These are phyloP conservation scores for Pseudotulostoma volvatum DNA, from an alignment of 495 filamentous ascomycete genomes.

Conservation along the genomic window DNA sequence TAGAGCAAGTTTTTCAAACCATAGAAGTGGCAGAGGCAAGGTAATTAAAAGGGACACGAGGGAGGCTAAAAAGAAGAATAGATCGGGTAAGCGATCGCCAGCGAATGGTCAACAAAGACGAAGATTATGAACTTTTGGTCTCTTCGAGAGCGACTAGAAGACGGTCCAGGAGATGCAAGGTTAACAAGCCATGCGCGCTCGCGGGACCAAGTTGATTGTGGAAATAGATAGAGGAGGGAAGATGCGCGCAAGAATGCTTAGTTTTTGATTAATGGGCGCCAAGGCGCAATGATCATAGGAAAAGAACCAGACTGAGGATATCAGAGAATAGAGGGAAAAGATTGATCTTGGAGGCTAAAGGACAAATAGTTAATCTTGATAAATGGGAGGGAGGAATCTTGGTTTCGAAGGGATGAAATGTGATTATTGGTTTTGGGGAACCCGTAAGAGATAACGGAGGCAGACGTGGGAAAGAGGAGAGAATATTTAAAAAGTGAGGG, in stretches of 20 bases:
- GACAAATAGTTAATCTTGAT: too few species aligned
- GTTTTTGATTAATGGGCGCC: too few species aligned
- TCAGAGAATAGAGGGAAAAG: not conserved
- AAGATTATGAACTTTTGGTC: too few species aligned
- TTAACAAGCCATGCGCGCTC: not conserved
- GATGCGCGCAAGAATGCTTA: not conserved
- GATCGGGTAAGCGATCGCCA: not conserved
- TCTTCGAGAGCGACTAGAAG: too few species aligned
- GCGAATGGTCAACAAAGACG: too few species aligned
- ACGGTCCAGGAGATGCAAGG: not conserved
- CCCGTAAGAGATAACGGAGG: not conserved
- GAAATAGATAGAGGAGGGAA: not conserved
- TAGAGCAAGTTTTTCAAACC: conserved; percentile 17
- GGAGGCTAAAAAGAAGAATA: not conserved
- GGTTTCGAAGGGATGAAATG: too few species aligned
- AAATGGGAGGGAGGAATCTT: too few species aligned
- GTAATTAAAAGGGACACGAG: too few species aligned
- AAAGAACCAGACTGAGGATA: not conserved
- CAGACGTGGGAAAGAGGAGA: not conserved
- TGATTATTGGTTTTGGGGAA: too few species aligned
- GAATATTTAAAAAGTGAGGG: not conserved
- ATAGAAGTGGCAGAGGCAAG: not conserved
- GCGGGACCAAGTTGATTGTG: not conserved
- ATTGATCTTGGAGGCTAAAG: too few species aligned
- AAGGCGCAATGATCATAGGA: not conserved